Conservation (phyloP, 1,284 basidiomycete genomes). For the Mixia osmundae region DNA sequence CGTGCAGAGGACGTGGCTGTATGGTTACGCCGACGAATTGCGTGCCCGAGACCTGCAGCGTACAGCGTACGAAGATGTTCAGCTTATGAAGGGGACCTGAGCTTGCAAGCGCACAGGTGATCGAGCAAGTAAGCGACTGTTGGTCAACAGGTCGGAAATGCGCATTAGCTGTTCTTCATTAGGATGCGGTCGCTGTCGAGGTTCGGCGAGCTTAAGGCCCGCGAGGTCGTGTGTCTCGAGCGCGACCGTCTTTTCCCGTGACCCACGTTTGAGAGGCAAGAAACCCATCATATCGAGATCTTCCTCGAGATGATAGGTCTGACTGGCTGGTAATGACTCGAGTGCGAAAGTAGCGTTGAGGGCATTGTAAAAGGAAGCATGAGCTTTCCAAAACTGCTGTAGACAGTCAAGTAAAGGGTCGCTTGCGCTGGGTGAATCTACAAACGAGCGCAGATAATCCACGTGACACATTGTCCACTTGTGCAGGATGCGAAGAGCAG, state of each 20-base stretch:
- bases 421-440: constrained; percentile 7
- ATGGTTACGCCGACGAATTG: not conserved
- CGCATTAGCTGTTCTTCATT: constrained; percentile 90
- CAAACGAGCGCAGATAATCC: constrained; percentile 34
- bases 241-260: constrained; percentile 10
- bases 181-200: constrained; percentile 35
- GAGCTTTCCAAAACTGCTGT: constrained; percentile 47
- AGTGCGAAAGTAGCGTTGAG: constrained; percentile 47
- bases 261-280: constrained; percentile 42
- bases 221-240: constrained; percentile 3
- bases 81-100: not conserved
- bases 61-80: constrained; percentile 7
- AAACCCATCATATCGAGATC: constrained; percentile 78
- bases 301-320: constrained; percentile 56
- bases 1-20: not conserved
- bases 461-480: constrained; percentile 72
- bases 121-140: constrained; percentile 40
- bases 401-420: constrained; percentile 11
- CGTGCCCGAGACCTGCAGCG: constrained; percentile 10
- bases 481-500: constrained; percentile 58
- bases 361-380: constrained; percentile 40
- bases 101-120: constrained; percentile 29
- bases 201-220: constrained; percentile 8
- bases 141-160: constrained; percentile 57
- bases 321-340: constrained; percentile 36